A percentile compares a stretch with the other conserved stretches of the same genome.
Evolutionary conservation across 768 basidiomycete genomes (phyloP).

Genomic region (Lactifluus piperatus): DNA sequence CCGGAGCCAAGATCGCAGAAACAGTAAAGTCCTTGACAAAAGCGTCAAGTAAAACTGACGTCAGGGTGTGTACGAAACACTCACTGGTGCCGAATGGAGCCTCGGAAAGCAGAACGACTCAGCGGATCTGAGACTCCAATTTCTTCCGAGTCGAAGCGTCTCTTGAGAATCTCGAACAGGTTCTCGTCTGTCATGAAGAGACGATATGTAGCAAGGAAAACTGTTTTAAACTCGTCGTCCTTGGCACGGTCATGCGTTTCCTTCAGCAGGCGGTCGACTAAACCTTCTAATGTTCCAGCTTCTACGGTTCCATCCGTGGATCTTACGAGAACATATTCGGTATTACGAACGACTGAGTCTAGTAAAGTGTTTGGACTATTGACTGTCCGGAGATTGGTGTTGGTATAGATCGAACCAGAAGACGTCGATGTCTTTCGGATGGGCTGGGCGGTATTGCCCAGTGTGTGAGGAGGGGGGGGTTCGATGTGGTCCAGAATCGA

Average conservation of each 20-base stretch:
- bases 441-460: too few relatives aligned
- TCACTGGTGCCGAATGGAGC: constrained; percentile 8
- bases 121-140: constrained; percentile 11
- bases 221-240: constrained; percentile 33
- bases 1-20: constrained; percentile 13
- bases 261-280: constrained; percentile 33
- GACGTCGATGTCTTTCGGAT: not conserved
- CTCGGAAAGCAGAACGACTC: not conserved
- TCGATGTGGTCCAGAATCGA: constrained; percentile 4
- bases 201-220: constrained; percentile 35
- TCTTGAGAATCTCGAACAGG: constrained; percentile 31
- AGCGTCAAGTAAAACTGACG: not conserved
- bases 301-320: constrained; percentile 26
- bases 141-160: constrained; percentile 34
- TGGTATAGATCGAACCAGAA: not conserved
- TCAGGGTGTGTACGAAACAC: not conserved
- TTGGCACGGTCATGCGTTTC: constrained; percentile 20
- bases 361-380: not conserved
- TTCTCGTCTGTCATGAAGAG: constrained; percentile 37
- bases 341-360: constrained; percentile 10
- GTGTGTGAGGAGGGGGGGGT: too few relatives aligned
- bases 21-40: not conserved
- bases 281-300: constrained; percentile 36
- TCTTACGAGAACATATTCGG: constrained; percentile 1
- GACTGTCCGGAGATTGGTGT: not conserved